Percentiles rank a stretch among this genome's conserved stretches.
phyloP scores from a whole-genome alignment of 2,329 filamentous ascomycete genomes.

The Aspergillus calidoustus region DNA sequence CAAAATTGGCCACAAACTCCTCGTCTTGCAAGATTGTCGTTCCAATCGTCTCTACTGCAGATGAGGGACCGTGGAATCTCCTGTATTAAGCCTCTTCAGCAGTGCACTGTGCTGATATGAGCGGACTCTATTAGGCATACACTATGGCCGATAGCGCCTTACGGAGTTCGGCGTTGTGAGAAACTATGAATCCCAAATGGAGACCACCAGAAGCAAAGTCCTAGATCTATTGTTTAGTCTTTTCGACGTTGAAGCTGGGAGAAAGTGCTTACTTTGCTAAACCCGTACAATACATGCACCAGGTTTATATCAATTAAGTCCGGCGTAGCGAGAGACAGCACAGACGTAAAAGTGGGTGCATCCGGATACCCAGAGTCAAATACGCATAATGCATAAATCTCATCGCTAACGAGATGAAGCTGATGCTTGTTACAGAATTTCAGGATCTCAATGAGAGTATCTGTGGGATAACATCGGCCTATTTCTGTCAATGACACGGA shows the following conservation, averaged over 20 bases:
- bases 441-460: constrained; percentile 52
- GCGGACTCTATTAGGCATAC: constrained; percentile 20
- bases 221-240: constrained; percentile 19
- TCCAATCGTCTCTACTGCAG: constrained; percentile 35
- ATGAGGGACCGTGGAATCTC: constrained; percentile 33
- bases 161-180: constrained; percentile 30
- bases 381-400: constrained; percentile 60
- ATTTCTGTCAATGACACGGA: constrained; percentile 20
- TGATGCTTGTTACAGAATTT: constrained; percentile 53
- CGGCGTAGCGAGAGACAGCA: constrained; percentile 48
- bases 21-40: constrained; percentile 37
- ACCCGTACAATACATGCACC: constrained; percentile 56
- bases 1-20: constrained; percentile 42
- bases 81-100: constrained; percentile 19
- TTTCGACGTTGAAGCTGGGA: not conserved
- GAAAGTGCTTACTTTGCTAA: constrained; percentile 38
- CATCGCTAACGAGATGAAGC: constrained; percentile 61
- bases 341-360: constrained; percentile 50
- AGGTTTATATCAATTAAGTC: constrained; percentile 53
- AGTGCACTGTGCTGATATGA: not conserved
- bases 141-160: constrained; percentile 33
- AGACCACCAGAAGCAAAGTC: constrained; percentile 39
- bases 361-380: constrained; percentile 46
- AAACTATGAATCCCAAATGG: constrained; percentile 34
- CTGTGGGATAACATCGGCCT: constrained; percentile 51